These are phyloP conservation scores for Pulveroboletus sp. DNA, from an alignment of 768 basidiomycete genomes.

Conservation along the genomic window DNA sequence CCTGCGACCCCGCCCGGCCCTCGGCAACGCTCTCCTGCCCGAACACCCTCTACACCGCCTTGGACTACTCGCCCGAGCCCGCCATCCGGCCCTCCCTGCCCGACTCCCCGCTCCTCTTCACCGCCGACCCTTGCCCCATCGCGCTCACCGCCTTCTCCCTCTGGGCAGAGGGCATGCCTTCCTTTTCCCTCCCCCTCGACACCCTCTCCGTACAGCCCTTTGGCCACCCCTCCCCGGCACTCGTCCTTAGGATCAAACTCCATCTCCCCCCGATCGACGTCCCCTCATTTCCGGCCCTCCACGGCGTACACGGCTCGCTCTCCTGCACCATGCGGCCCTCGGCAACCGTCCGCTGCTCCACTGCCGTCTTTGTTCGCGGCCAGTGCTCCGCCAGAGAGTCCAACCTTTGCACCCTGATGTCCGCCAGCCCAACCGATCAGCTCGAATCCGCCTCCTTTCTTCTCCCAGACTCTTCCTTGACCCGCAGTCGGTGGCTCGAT, in stretches of 20 bases:
- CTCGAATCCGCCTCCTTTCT: constrained; percentile 51
- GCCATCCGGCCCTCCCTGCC: constrained; percentile 21
- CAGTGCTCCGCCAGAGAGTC: constrained; percentile 53
- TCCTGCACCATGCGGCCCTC: constrained; percentile 54
- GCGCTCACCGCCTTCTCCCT: constrained; percentile 45
- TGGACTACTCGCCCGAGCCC: constrained; percentile 24
- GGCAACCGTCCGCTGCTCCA: constrained; percentile 58
- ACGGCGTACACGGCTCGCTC: constrained; percentile 61
- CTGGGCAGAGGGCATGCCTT: constrained; percentile 68
- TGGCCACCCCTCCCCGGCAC: constrained; percentile 36
- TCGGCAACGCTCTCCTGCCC: constrained; percentile 27
- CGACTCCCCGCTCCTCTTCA: constrained; percentile 29
- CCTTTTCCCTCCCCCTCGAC: constrained; percentile 59
- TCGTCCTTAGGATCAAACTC: constrained; percentile 56
- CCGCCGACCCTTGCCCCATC: constrained; percentile 30
- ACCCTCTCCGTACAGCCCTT: constrained; percentile 41
- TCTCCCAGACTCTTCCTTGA: constrained; percentile 67
- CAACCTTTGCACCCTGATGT: constrained; percentile 34
- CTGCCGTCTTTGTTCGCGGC: constrained; percentile 53
- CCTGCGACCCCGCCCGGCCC: constrained; percentile 22
- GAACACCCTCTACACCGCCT: constrained; percentile 22
- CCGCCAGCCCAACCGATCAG: constrained; percentile 46
- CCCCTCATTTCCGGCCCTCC: constrained; percentile 51
- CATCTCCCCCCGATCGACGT: constrained; percentile 54
- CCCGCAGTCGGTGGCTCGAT: constrained; percentile 69